Evolutionary conservation across 345 rosid species (phyloP), one percentile per base, ranked within the genome.

Genomic region (Anacardium occidentale): DNA sequence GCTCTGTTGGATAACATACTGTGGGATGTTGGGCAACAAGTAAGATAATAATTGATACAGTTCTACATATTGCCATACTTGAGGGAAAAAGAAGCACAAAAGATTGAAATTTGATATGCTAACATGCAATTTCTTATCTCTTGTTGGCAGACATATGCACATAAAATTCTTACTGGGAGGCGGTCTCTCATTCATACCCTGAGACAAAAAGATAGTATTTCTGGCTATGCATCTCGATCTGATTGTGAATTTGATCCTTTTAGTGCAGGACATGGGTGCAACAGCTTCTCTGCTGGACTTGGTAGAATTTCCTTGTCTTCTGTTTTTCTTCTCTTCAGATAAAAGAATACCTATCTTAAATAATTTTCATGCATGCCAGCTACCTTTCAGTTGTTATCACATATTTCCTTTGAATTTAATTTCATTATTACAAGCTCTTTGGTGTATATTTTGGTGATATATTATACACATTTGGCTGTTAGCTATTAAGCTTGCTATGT

Each of bases 11-110:
- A 94, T 81, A 94, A 88, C 79, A 89, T 94, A 70, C 40, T 91
- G 74, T 94, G 98, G 98, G 98, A 91, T 85, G 85, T 82, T 53
- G 94, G 88, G 10, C 91, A 94, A 75, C 93, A 94, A 76, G 98
- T 89, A 85, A 82, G 83, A 57, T 57, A 14, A 64, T 71, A 66
- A 9, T 61, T 48, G 45, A 14, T 67, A 63, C 48, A 44, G 40
- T 65, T 47, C 12, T 59, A 14, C n/a, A 45, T n/a, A 50, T 42
- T 69, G 29, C 32, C 9, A 15, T 40, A 14, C 34, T 24, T 29
- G 66, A 47, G 18, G 32, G 10, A 29, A 59, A 21, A 45, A 34
- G 9, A 61, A 48, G 45, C 34, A 13, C 14, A 32, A 7, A 32
- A 21, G 5, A 52, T 32, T 20, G 61, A 20, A 32, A 62, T 21